Evolutionary conservation across 1,284 basidiomycete species (phyloP), one percentile per base, ranked within the genome.

Genomic region (Ustilago nuda): DNA sequence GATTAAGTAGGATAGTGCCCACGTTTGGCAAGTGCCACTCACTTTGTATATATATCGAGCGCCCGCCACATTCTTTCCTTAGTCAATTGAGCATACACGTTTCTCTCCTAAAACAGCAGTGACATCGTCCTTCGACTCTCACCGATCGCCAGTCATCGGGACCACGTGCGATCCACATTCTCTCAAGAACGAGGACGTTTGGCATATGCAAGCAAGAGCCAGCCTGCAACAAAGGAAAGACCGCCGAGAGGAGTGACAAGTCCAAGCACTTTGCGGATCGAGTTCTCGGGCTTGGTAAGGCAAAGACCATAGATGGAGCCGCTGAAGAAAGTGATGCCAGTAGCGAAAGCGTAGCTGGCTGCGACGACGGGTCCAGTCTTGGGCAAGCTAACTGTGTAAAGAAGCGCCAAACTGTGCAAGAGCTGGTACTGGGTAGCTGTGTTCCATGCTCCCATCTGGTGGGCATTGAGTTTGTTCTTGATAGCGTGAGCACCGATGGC

Each of bases 251-350:
- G 83, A 17, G 82, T 82, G 60, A 76, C 63, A 11, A 80, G 82
- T 23, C 82, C 83, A 4, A 83, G 71, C 9, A 83, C 11, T 58
- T 82, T 82, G 52, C 82, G 81, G 36, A 82, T 61, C 11, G 69
- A 57, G 60, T 74, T 71, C 17, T 78, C 80, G 27, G 76, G 66
- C 55, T 78, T 73, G 39, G 82, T 78, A 32, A 83, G 60, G 69
- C 82, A 84, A 15, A 84, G 71, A 2, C 77, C 81, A 45, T 85
- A 85, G 72, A 85, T 85, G 9, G 76, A 76, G 39, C 81, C 82
- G 56, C 78, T 78, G 71, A 85, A 85, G 62, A 84, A 72, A 53
- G 80, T 76, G 61, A 85, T 85, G 50, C 83, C 83, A 9, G 81
- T 69, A 9, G 79, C 62, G 46, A 84, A 80, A 2, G 79, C 79